Base-by-base conservation (phyloP, 371 early-diverging fungal genomes). In the Mucor plumbeus region DNA sequence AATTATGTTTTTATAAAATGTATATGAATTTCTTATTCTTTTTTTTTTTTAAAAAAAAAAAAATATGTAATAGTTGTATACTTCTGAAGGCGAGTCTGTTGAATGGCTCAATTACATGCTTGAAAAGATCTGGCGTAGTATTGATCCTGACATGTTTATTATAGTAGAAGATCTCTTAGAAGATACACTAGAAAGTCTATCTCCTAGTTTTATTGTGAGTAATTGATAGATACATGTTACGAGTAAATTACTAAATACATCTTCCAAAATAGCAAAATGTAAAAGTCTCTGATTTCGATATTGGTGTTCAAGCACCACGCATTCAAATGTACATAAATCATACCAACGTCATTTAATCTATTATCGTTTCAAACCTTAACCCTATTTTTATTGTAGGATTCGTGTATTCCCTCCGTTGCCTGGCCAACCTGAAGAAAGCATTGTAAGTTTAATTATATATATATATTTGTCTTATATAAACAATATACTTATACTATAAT, bases 91-190 rank as follows among this genome's bases (percentile, higher is more conserved):
- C 21, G 82, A 81, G 47, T 72, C 77, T 13, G 79, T 81, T 1
- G 79, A 81, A 72, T 81, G 82, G 82, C 70, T 81, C 36, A 81
- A 81, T 39, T 81, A 67, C 31, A 77, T 75, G 60, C 14, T 79
- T 0, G 79, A 81, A 56, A 81, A 79, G 47, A 67, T 81, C 6
- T 81, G 82, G 82, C 73, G 82, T 38, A 77, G 77, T 53, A 68
- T 81, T 6, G 77, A 79, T 54, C 79, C 77, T 4, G 69, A 78
- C 26, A 63, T 75, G 9, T 81, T 81, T 65, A 54, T 65, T 14
- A 43, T 60, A 34, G 38, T 81, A 11, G 74, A 81, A 56, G 75
- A 74, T 38, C 63, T 79, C 7, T 58, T 81, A 7, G 81, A 81
- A 67, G 81, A 81, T 39, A 71, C 73, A 3, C 35, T 81, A 0